Conservation (phyloP, 345 rosid species). For the Turnera subulata region DNA sequence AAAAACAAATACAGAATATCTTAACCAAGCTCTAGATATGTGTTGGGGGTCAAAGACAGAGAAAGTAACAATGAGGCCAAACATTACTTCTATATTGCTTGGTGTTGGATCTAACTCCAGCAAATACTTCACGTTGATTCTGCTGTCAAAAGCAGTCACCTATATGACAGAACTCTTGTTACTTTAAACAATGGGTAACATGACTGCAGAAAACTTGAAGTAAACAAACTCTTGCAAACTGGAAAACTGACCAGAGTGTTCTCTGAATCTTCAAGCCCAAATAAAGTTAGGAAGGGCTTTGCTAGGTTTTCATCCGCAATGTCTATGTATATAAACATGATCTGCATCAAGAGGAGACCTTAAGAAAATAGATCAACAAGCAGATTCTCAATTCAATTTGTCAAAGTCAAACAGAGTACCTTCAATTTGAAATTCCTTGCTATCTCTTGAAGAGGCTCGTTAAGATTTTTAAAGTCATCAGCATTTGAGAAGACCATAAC, state of each 20-base stretch:
- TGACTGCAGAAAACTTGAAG: not conserved
- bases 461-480: slow-evolving; percentile 53
- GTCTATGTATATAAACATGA: slow-evolving; percentile 70
- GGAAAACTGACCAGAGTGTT: slow-evolving; percentile 49
- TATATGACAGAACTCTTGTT: slow-evolving; percentile 19
- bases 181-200: slow-evolving; percentile 1
- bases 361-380: not conserved
- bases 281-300: slow-evolving; percentile 77
- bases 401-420: slow-evolving; percentile 34
- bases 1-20: slow-evolving; percentile 17
- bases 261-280: slow-evolving; percentile 66
- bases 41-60: slow-evolving; percentile 5
- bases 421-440: slow-evolving; percentile 68
- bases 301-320: slow-evolving; percentile 70
- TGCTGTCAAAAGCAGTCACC: slow-evolving; percentile 84
- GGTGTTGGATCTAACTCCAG: slow-evolving; percentile 59
- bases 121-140: slow-evolving; percentile 58
- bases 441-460: slow-evolving; percentile 53
- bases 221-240: not conserved
- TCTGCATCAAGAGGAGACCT: slow-evolving; percentile 38
- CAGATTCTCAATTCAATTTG: not conserved
- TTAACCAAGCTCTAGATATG: slow-evolving; percentile 8
- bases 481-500: slow-evolving; percentile 59
- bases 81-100: slow-evolving; percentile 61
- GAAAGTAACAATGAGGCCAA: slow-evolving; percentile 1